Percentiles rank a stretch among this genome's conserved stretches.
phyloP scores from a whole-genome alignment of 179 eudicot genomes.

The Sideroxylon spinosum region DNA sequence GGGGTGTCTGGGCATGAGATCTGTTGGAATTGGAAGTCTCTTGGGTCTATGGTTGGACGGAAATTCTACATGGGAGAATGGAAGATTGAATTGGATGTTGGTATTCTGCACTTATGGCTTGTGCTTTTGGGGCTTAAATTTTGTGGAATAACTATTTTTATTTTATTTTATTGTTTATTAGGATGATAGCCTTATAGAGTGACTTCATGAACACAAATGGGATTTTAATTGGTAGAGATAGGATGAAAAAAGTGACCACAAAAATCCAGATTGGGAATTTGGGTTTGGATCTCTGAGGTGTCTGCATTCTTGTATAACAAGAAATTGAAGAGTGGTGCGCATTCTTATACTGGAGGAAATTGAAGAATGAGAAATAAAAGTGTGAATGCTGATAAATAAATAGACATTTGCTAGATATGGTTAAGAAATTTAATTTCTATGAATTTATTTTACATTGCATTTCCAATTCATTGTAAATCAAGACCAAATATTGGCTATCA shows the following conservation, averaged over 20 bases:
- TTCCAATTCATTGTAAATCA: background rate
- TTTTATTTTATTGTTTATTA: background rate
- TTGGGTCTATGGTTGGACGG: background rate
- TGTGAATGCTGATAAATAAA: background rate
- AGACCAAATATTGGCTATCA: background rate
- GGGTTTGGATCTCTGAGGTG: background rate
- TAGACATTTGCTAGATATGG: background rate
- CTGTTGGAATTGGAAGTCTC: constrained; percentile 23
- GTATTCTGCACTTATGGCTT: background rate
- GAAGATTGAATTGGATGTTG: constrained; percentile 1
- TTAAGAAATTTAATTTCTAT: background rate
- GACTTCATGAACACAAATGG: background rate
- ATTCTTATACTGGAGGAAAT: background rate
- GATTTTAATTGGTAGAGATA: background rate
- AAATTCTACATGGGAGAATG: background rate
- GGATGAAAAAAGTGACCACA: background rate
- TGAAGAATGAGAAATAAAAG: background rate
- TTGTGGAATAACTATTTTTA: background rate
- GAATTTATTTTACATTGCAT: background rate
- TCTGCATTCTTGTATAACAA: background rate
- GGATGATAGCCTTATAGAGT: background rate
- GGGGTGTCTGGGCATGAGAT: constrained; percentile 23
- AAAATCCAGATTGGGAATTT: background rate
- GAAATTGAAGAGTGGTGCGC: too few relatives aligned
- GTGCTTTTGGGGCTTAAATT: background rate